A percentile compares a stretch with the other conserved stretches of the same genome.
phyloP scores from a whole-genome alignment of 2,329 filamentous ascomycete genomes.

The Pleoardoris graminearum region DNA sequence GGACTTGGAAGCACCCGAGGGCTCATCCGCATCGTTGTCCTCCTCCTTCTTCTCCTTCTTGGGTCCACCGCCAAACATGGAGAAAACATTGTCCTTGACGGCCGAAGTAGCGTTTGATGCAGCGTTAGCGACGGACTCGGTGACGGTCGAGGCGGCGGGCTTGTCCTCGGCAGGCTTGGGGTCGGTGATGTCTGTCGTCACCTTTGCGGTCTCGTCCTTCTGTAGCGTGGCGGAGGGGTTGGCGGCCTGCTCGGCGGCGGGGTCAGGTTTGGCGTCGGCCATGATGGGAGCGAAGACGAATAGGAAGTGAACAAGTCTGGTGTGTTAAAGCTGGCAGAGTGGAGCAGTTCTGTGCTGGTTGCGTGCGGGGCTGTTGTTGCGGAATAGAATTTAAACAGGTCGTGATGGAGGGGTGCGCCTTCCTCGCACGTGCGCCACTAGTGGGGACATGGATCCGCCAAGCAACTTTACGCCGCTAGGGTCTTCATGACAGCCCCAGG shows the following conservation, averaged over 20 bases:
- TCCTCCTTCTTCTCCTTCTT: conserved; percentile 94
- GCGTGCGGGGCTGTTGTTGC: conserved; percentile 24
- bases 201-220: conserved; percentile 51
- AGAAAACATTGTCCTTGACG: conserved; percentile 72
- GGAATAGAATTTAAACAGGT: conserved; percentile 30
- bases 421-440: conserved; percentile 1
- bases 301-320: not conserved
- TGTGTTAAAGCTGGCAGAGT: not conserved
- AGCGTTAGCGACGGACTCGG: conserved; percentile 46
- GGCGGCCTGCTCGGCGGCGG: conserved; percentile 45
- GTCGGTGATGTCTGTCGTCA: conserved; percentile 46
- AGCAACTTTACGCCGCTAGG: not conserved
- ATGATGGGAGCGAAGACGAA: conserved; percentile 20
- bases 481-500: no score
- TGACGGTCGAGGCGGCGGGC: conserved; percentile 40
- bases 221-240: conserved; percentile 47
- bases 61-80: conserved; percentile 96
- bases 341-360: conserved; percentile 1
- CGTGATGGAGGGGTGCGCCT: conserved; percentile 12
- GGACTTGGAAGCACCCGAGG: conserved; percentile 74
- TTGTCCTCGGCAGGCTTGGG: conserved; percentile 57
- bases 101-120: conserved; percentile 41
- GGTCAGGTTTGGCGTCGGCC: conserved; percentile 48
- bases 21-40: conserved; percentile 73
- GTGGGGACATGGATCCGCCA: no score